A percentile compares a stretch with the other conserved stretches of the same genome.
Evolutionary conservation across 441 rosid species (phyloP).

Genomic region (Brassica hybrid): DNA sequence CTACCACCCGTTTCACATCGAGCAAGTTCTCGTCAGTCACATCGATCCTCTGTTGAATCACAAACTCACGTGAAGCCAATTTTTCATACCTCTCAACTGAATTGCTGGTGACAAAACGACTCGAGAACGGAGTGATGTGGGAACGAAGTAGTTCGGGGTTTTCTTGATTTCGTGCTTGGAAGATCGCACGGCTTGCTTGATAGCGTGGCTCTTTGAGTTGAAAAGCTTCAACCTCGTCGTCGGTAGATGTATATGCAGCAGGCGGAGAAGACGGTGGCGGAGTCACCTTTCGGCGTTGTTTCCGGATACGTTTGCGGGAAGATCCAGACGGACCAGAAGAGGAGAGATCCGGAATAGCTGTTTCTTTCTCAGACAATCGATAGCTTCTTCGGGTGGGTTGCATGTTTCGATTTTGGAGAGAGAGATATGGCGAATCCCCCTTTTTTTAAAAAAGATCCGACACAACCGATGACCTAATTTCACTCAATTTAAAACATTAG

Average conservation of each 20-base stretch:
- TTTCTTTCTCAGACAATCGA: no score
- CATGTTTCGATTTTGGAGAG: no score
- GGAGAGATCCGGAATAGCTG: no score
- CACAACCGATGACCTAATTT: no score
- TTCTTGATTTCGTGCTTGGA: neutral
- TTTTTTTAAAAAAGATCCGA: no score
- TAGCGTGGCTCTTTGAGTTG: neutral
- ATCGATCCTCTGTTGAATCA: neutral
- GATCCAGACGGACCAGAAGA: neutral
- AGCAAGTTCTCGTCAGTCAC: neutral
- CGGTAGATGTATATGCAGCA: neutral
- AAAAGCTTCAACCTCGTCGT: neutral
- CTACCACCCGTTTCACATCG: neutral
- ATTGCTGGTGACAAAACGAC: neutral
- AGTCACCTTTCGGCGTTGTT: neutral
- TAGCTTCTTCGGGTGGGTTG: no score
- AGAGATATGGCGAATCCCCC: no score
- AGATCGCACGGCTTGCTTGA: neutral
- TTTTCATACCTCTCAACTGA: neutral
- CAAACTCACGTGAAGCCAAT: neutral
- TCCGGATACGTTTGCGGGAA: neutral
- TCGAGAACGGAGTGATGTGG: neutral
- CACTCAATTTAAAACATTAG: neutral
- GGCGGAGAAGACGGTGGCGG: neutral
- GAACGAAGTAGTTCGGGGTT: neutral